Base-by-base conservation (phyloP, 805 yeast genomes). In the Kregervanrija delftensis region DNA sequence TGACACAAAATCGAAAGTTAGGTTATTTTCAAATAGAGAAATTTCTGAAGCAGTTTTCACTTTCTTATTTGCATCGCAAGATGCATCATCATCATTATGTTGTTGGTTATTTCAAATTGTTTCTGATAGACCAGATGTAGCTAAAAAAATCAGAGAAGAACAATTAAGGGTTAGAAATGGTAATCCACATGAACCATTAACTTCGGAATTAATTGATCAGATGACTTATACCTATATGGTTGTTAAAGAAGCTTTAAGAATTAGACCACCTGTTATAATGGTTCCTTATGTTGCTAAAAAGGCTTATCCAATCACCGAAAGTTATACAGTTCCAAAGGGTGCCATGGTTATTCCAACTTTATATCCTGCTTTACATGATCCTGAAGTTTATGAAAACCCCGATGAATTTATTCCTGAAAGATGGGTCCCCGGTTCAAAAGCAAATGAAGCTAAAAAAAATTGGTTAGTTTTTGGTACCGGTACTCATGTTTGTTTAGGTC, bases 381-480 rank as follows among this genome's bases (percentile, higher is more conserved):
- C 97, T 22, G 97, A 91, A 68, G 96, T 86, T 42, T 93, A 90
- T 63, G 93, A 87, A 44, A 77, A 91, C 53, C 99, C 99, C 33
- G 98, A 93, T 51, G 84, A 82, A 50, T 93, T 89, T 61, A 81
- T 86, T 50, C 99, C 99, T 41, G 99, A 93, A 61, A 83, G 99
- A 72, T 93, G 98, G 98, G 73, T 60, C 22, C 84, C 76, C 59
- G 90, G 89, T 42, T 74, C 93, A 8, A 69, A 78, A 41, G 95
- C 91, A 14, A 77, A 74, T 58, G 78, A 77, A 68, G 83, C 83
- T 35, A 83, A 81, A 64, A 84, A 85, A 65, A 90, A 90, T 71
- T 93, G 96, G 96, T 77, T 93, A 52, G 97, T 91, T 10, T 93
- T 93, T 57, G 99, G 99, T 51, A 81, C 95, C 39, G 99, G 99